These are phyloP conservation scores for Colletotrichum trifolii DNA, from an alignment of 2,329 filamentous ascomycete genomes.

Conservation along the genomic window DNA sequence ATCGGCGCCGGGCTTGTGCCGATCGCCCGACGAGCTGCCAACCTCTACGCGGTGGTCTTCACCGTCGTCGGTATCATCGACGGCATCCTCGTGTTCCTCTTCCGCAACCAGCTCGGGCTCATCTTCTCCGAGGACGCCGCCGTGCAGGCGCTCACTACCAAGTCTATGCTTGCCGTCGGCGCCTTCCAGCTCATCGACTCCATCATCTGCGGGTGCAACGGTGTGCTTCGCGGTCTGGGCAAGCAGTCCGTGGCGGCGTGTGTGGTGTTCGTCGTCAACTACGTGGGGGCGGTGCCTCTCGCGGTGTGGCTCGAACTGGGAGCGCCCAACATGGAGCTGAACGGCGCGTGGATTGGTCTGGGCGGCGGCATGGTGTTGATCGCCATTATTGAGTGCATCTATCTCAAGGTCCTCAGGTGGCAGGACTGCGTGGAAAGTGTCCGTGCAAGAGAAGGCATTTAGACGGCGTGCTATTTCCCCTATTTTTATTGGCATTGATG, in stretches of 20 bases:
- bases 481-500: constrained; percentile 4
- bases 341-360: constrained; percentile 50
- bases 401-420: constrained; percentile 44
- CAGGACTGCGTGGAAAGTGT: constrained; percentile 47
- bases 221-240: constrained; percentile 52
- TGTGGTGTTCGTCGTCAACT: constrained; percentile 50
- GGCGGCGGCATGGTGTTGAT: constrained; percentile 47
- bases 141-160: constrained; percentile 44
- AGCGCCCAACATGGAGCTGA: constrained; percentile 43
- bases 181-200: constrained; percentile 50
- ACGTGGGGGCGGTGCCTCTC: constrained; percentile 50
- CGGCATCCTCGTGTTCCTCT: constrained; percentile 44
- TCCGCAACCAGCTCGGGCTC: constrained; percentile 44
- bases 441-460: constrained; percentile 42
- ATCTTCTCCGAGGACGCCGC: constrained; percentile 47
- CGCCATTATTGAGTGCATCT: constrained; percentile 45
- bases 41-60: constrained; percentile 48
- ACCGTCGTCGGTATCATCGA: constrained; percentile 47
- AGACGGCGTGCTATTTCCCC: not conserved
- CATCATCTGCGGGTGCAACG: constrained; percentile 50
- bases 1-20: constrained; percentile 50
- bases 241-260: constrained; percentile 51
- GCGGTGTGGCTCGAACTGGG: constrained; percentile 53
- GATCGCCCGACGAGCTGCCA: constrained; percentile 45
- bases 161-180: constrained; percentile 46